Percentiles rank a stretch among this genome's conserved stretches.
These are phyloP conservation scores for Parietaria judaica DNA, from an alignment of 306 rosid species.

Conservation along the genomic window DNA sequence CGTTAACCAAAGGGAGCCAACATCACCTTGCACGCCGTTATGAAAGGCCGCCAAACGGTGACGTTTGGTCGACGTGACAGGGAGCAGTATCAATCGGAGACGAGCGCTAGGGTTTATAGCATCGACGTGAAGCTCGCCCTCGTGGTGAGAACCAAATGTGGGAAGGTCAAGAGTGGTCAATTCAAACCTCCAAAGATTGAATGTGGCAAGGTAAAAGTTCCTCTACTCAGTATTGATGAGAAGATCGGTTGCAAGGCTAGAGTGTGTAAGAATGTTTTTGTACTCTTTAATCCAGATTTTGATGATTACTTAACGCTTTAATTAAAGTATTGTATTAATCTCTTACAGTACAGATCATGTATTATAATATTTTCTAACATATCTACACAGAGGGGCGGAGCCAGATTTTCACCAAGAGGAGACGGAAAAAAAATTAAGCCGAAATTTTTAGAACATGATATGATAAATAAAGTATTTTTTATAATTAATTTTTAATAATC, in stretches of 20 bases:
- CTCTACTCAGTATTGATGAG: not conserved
- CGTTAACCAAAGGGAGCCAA: not conserved
- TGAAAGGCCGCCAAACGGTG: not conserved
- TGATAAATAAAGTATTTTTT: too few species aligned
- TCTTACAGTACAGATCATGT: too few species aligned
- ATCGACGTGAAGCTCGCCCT: not conserved
- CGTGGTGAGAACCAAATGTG: not conserved
- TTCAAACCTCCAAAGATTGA: not conserved
- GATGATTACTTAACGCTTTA: not conserved
- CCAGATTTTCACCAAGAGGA: too few species aligned
- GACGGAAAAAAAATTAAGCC: too few species aligned
- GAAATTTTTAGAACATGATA: too few species aligned
- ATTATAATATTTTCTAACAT: too few species aligned
- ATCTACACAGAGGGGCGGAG: too few species aligned
- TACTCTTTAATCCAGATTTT: not conserved
- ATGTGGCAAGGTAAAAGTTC: not conserved
- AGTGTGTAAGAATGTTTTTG: constrained; percentile 1
- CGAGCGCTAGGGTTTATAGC: constrained; percentile 2
- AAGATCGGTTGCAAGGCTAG: not conserved
- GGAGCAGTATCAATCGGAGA: not conserved
- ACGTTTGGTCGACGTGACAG: not conserved
- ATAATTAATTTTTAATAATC: too few species aligned
- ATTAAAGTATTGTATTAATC: too few species aligned
- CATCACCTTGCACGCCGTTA: not conserved
- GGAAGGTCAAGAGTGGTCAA: not conserved